Percentiles rank a stretch among this genome's conserved stretches.
Evolutionary conservation across 768 basidiomycete genomes (phyloP).

Genomic region (Cyclocybe aegerita): DNA sequence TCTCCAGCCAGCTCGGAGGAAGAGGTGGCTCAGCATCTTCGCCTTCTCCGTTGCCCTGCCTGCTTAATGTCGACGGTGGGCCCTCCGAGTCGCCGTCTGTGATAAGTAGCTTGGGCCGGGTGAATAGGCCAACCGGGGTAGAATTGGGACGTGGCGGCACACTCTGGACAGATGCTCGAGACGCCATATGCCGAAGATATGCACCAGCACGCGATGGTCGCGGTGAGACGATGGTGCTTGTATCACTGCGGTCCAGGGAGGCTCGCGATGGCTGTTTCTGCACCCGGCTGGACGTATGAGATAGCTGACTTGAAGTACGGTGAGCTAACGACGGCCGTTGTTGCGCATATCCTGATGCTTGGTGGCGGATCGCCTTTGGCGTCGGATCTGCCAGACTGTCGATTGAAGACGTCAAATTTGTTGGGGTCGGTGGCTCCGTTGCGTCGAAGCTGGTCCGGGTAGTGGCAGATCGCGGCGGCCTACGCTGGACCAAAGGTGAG

Average conservation of each 20-base stretch:
- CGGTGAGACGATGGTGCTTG: slow-evolving; percentile 24
- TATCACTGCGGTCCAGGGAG: slow-evolving; percentile 27
- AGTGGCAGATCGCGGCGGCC: slow-evolving; percentile 11
- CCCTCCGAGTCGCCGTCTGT: slow-evolving; percentile 28
- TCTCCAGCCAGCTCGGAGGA: slow-evolving; percentile 70
- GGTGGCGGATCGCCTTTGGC: slow-evolving; percentile 14
- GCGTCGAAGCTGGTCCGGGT: slow-evolving; percentile 14
- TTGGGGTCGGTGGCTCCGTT: slow-evolving; percentile 26
- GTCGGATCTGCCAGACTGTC: slow-evolving; percentile 31
- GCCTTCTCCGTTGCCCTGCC: slow-evolving; percentile 27
- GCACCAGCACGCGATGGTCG: slow-evolving; percentile 57
- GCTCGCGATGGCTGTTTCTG: slow-evolving; percentile 20
- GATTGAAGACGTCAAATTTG: slow-evolving; percentile 30
- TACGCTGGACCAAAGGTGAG: slow-evolving; percentile 29
- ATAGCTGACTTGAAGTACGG: slow-evolving; percentile 9
- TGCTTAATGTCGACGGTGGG: slow-evolving; percentile 8
- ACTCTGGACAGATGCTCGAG: slow-evolving; percentile 39
- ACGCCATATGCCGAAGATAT: slow-evolving; percentile 72
- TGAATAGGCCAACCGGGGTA: slow-evolving; percentile 16
- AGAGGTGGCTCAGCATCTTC: slow-evolving; percentile 40
- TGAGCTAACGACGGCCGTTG: slow-evolving; percentile 9
- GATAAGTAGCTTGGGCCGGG: slow-evolving; percentile 21
- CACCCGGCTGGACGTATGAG: slow-evolving; percentile 5
- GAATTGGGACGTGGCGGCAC: slow-evolving; percentile 37
- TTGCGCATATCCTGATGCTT: slow-evolving; percentile 4